Conservation (phyloP, 2,329 filamentous ascomycete species). For the Mycocentrospora acerina region DNA sequence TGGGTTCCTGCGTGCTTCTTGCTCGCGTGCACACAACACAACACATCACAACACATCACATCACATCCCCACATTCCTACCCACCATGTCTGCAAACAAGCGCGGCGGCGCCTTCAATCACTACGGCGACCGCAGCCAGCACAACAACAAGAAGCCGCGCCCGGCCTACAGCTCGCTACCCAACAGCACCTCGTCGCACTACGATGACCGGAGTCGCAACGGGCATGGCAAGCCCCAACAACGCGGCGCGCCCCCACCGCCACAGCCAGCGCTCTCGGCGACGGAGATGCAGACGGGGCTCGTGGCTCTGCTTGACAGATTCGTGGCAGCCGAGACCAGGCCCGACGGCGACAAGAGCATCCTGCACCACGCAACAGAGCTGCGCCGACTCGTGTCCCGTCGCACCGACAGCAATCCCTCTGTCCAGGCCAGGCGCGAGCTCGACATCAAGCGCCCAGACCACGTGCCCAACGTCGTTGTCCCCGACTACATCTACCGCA, state of each 20-base stretch:
- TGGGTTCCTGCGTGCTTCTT: neutral
- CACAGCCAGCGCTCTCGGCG: conserved; percentile 15
- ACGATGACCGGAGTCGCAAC: neutral
- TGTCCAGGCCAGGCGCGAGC: conserved; percentile 54
- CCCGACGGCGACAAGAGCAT: conserved; percentile 26
- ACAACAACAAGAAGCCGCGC: conserved; percentile 15
- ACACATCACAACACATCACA: neutral
- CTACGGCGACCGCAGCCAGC: conserved; percentile 16
- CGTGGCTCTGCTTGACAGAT: conserved; percentile 32
- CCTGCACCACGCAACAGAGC: conserved; percentile 30
- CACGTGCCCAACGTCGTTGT: conserved; percentile 19
- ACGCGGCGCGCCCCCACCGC: neutral
- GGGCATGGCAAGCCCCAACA: conserved; percentile 7
- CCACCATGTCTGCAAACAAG: conserved; percentile 24
- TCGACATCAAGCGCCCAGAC: conserved; percentile 32
- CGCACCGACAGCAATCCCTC: conserved; percentile 38
- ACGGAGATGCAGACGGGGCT: conserved; percentile 32
- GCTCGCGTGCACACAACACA: neutral
- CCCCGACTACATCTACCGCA: conserved; percentile 30
- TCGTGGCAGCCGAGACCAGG: conserved; percentile 30
- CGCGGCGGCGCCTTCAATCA: conserved; percentile 22
- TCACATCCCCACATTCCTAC: neutral
- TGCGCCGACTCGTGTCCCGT: conserved; percentile 28
- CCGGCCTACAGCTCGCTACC: conserved; percentile 6
- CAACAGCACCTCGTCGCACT: conserved; percentile 1